Percentiles rank a stretch among this genome's conserved stretches.
Evolutionary conservation across 768 basidiomycete species (phyloP).

Genomic region (Tylopilus plumbeoviolaceoides): DNA sequence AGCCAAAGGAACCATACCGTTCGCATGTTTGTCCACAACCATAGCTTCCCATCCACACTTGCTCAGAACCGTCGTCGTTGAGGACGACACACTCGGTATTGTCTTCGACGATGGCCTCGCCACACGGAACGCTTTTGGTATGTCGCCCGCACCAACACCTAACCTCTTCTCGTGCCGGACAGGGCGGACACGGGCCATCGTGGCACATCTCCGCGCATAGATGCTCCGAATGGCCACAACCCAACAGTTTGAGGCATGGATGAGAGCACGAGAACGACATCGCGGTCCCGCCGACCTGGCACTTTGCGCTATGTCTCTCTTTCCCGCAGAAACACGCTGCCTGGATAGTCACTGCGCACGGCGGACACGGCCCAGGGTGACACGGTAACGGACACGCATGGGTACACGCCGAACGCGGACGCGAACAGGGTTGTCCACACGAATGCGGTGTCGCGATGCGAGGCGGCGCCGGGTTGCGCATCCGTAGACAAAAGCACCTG

Average conservation of each 20-base stretch:
- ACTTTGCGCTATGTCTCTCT: constrained; percentile 32
- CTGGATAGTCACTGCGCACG: constrained; percentile 77
- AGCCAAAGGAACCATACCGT: constrained; percentile 35
- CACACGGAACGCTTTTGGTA: constrained; percentile 57
- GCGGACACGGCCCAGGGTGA: constrained; percentile 96
- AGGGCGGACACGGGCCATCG: constrained; percentile 65
- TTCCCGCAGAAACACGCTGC: constrained; percentile 79
- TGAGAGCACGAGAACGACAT: constrained; percentile 34
- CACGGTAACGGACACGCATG: constrained; percentile 85
- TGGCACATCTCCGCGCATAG: constrained; percentile 70
- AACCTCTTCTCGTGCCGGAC: constrained; percentile 48
- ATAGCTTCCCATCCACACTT: constrained; percentile 63
- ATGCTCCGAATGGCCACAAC: constrained; percentile 66
- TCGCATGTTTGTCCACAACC: constrained; percentile 60
- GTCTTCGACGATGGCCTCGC: constrained; percentile 48
- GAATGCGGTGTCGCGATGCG: constrained; percentile 74
- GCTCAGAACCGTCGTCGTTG: constrained; percentile 33
- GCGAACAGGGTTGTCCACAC: constrained; percentile 66
- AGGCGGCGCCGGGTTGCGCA: constrained; percentile 65
- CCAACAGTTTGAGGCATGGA: constrained; percentile 42
- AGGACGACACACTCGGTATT: constrained; percentile 27
- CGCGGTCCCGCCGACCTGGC: constrained; percentile 46
- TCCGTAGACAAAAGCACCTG: constrained; percentile 83
- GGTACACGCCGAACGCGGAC: constrained; percentile 54
- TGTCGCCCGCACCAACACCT: constrained; percentile 83